Evolutionary conservation across 2,329 filamentous ascomycete genomes (phyloP).

Genomic region (Stagonosporopsis vannaccii): DNA sequence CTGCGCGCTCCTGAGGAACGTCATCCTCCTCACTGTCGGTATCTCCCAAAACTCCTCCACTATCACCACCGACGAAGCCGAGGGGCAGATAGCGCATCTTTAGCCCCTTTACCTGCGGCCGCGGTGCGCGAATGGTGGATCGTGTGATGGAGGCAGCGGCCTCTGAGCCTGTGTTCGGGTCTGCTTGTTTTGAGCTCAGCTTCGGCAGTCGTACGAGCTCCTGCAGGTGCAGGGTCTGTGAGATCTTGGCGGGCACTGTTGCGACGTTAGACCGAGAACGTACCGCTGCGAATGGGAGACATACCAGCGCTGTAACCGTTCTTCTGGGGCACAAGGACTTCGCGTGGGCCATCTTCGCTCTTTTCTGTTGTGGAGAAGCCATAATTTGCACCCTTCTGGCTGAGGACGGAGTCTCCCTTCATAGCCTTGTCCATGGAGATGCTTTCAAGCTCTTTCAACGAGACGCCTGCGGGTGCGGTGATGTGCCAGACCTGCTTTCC

Average conservation of each 20-base stretch:
- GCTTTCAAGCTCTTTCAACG: constrained; percentile 71
- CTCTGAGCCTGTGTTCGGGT: constrained; percentile 49
- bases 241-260: constrained; percentile 50
- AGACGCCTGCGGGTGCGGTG: constrained; percentile 72
- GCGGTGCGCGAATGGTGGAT: constrained; percentile 60
- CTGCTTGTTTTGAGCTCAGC: constrained; percentile 51
- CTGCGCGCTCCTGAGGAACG: constrained; percentile 37
- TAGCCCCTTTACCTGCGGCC: constrained; percentile 72
- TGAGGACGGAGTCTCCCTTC: constrained; percentile 63
- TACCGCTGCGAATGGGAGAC: constrained; percentile 29
- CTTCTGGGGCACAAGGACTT: constrained; percentile 67
- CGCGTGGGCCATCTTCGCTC: constrained; percentile 61
- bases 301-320: constrained; percentile 64
- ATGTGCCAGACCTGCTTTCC: constrained; percentile 85
- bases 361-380: constrained; percentile 62
- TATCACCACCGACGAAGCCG: constrained; percentile 59
- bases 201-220: constrained; percentile 65
- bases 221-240: constrained; percentile 70
- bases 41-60: constrained; percentile 52
- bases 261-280: constrained; percentile 15
- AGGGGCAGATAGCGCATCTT: constrained; percentile 72
- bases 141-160: constrained; percentile 54
- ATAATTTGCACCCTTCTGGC: constrained; percentile 70
- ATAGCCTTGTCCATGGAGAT: constrained; percentile 67
- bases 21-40: constrained; percentile 54